Base-by-base conservation (phyloP, 768 basidiomycete genomes). In the Boletus fagicola region DNA sequence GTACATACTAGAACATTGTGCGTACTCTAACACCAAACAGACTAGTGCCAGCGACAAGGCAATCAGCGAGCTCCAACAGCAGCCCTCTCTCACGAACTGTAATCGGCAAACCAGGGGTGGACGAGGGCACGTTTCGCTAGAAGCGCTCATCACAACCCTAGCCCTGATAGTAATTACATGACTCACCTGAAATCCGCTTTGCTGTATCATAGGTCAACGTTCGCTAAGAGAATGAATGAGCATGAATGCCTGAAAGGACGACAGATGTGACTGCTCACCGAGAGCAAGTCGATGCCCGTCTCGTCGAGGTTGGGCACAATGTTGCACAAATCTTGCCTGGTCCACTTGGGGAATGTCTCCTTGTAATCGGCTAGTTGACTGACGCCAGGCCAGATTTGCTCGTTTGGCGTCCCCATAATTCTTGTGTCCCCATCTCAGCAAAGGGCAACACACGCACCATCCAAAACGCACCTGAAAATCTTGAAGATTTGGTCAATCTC, bases 401-500 rank as follows among this genome's bases (percentile, higher is more conserved):
- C 95, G 65, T 83, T 87, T 0, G 97, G 97, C 31, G 97, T 99
- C 28, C 97, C 97, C 46, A 99, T 82, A 30, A 97, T 83, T 67
- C 97, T 98, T 64, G 28, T 55, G 10, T 15, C 33, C 28, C 35
- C n/a, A 26, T 58, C 33, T 53, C 46, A 62, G 56, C 44, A 50
- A 49, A 26, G 36, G 31, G 12, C 33, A 49, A 15, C 39, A 43
- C 39, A 16, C 1, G n/a, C 26, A 7, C 20, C 42, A 13, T 20
- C 28, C 28, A 15, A 24, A 12, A 56, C 61, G 51, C 60, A 95
- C 97, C 92, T 85, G 82, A 98, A 99, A 67, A 99, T 99, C 75
- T 93, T 89, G 84, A 98, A 98, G 62, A 98, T 98, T 78, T 99
- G 97, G 75, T 99, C 97, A 69, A 98, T 99, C 76, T 99, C 97